Base-by-base conservation (phyloP, 306 rosid genomes). In the Cicer yamashitae region DNA sequence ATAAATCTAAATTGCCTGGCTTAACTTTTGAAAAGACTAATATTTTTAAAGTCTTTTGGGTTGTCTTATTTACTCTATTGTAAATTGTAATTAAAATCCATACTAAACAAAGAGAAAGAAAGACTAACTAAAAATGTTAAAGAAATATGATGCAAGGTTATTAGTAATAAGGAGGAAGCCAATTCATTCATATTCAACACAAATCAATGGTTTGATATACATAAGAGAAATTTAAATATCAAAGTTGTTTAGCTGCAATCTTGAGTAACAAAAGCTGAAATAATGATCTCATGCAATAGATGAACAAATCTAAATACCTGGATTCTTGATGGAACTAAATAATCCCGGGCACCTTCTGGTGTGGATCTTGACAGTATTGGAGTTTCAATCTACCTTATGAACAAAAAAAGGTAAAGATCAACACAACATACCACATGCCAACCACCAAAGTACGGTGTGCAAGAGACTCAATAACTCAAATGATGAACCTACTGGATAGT, bases 291-390 rank as follows among this genome's bases (percentile, higher is more conserved):
- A 40, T 44, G 41, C 59, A 71, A 25, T 62, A 79, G 75, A 50
- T 58, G 48, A 45, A 85, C 66, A 76, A 11, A 73, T 43, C 60
- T 46, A 71, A 71, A 63, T 87, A 94, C 99, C 99, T 94, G 99
- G 81, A 92, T 87, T 88, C 97, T 92, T 43, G 97, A 92, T 11
- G 99, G 99, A 50, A 94, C 99, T 85, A 94, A 79, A 85, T 91
- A 94, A 89, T 94, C 99, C 13, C 99, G 88, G 38, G 98, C 98
- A 81, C 97, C 97, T 86, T 94, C 98, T 7, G 99, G 99, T 40
- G 99, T 91, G 56, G 97, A 94, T 82, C 96, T 89, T 78, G 96
- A 86, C 80, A 94, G 91, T 84, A 94, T 91, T 79, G 99, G 99
- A 83, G 99, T 94, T 90, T 94, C 99, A 89, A 94, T 89, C 99